Percentiles rank a stretch among this genome's conserved stretches.
These are phyloP conservation scores for Starmerella bombicola DNA, from an alignment of 805 yeast species.

Conservation along the genomic window DNA sequence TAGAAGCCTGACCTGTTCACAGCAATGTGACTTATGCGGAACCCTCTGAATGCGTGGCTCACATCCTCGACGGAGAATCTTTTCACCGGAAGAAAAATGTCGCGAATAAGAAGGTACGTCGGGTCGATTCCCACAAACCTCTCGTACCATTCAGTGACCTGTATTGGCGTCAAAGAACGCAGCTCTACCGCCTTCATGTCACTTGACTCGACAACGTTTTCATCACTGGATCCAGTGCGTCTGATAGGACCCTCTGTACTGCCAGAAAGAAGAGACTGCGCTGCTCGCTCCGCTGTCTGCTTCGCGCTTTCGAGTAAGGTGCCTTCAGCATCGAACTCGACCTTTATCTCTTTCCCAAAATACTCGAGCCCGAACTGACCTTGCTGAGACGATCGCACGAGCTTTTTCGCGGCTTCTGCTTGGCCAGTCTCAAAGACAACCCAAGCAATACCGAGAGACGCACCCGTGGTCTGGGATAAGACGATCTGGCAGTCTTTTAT, in stretches of 20 bases:
- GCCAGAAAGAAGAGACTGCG: neutral
- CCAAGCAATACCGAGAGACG: conserved; percentile 15
- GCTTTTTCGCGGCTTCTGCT: neutral
- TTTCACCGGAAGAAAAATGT: neutral
- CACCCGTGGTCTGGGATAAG: conserved; percentile 10
- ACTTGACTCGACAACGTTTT: neutral
- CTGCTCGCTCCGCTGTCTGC: neutral
- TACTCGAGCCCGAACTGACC: conserved; percentile 1
- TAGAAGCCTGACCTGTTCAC: conserved; percentile 10
- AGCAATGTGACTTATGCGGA: conserved; percentile 1
- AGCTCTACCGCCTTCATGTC: conserved; percentile 5
- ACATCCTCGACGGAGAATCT: conserved; percentile 2
- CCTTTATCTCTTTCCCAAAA: neutral
- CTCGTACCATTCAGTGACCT: conserved; percentile 9
- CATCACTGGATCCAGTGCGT: neutral
- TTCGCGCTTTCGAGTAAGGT: neutral
- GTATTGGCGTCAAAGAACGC: conserved; percentile 1
- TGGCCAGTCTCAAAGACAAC: conserved; percentile 3
- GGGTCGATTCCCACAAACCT: conserved; percentile 3
- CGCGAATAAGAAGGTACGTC: conserved; percentile 10
- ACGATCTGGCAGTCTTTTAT: conserved; percentile 6
- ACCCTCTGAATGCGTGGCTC: neutral
- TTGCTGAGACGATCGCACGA: neutral
- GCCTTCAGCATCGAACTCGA: conserved; percentile 1
- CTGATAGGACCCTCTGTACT: neutral